These are phyloP conservation scores for Isatis lusitanica DNA, from an alignment of 441 rosid species.

Conservation along the genomic window DNA sequence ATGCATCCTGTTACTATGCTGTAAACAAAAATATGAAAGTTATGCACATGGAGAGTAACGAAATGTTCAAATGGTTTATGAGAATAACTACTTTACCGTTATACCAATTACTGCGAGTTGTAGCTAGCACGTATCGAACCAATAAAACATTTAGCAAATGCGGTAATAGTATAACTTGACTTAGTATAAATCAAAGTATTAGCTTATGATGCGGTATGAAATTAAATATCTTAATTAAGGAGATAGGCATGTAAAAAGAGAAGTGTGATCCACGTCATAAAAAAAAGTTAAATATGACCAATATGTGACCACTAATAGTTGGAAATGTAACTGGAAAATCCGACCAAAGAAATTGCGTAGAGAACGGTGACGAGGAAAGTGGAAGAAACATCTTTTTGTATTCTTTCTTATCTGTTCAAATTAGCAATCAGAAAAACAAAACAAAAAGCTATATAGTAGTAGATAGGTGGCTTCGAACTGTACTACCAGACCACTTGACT, in stretches of 20 bases:
- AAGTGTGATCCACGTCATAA: conserved; percentile 35
- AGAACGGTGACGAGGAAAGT: conserved; percentile 25
- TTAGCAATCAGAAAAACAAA: too few species aligned
- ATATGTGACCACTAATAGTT: conserved; percentile 21
- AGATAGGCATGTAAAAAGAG: conserved; percentile 21
- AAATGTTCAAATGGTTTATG: not conserved
- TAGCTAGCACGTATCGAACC: not conserved
- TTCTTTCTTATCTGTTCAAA: conserved; percentile 33
- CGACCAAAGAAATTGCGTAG: conserved; percentile 21
- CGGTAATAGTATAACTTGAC: not conserved
- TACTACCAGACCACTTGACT: not conserved
- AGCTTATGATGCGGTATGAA: not conserved
- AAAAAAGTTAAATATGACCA: not conserved
- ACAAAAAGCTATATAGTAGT: not conserved
- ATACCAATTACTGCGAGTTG: not conserved
- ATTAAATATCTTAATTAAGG: not conserved
- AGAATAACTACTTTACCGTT: not conserved
- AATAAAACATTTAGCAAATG: not conserved
- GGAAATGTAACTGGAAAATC: conserved; percentile 28
- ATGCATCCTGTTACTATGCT: not conserved
- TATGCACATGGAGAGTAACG: not conserved
- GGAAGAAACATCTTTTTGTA: conserved; percentile 12
- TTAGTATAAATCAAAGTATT: not conserved
- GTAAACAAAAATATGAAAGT: not conserved
- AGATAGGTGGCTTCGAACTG: not conserved